Conservation (phyloP, 352 stramenopile species). For the Phytophthora boehmeriae region DNA sequence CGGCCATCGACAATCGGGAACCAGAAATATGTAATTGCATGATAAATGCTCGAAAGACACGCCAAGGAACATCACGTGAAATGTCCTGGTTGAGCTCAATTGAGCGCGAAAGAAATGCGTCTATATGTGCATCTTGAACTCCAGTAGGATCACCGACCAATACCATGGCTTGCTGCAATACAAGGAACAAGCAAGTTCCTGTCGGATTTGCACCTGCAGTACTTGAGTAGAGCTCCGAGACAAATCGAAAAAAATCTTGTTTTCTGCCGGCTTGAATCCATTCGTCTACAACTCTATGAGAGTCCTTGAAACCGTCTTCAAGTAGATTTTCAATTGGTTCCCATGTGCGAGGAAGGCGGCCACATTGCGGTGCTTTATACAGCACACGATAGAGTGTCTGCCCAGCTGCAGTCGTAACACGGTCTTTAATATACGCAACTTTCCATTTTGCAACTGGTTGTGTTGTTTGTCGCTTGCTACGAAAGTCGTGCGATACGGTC, state of each 20-base stretch:
- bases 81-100: not conserved
- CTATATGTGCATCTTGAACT: not conserved
- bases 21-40: not conserved
- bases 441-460: too few species aligned
- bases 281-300: not conserved
- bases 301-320: not conserved
- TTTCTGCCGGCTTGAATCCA: not conserved
- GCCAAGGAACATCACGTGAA: constrained; percentile 11
- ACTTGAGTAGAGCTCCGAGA: too few species aligned
- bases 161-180: too few species aligned
- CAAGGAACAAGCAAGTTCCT: too few species aligned
- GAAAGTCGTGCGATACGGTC: too few species aligned
- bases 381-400: too few species aligned
- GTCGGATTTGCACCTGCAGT: too few species aligned
- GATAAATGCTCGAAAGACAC: constrained; percentile 5
- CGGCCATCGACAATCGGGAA: not conserved
- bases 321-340: not conserved
- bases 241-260: not conserved
- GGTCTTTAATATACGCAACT: too few species aligned
- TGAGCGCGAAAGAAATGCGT: not conserved
- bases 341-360: too few species aligned
- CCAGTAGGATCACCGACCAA: not conserved
- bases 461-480: too few species aligned
- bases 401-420: too few species aligned
- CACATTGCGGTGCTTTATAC: too few species aligned